Percentiles rank a stretch among this genome's conserved stretches.
Conservation (phyloP, 208 protist species). For the Acanthamoeba lenticulata region DNA sequence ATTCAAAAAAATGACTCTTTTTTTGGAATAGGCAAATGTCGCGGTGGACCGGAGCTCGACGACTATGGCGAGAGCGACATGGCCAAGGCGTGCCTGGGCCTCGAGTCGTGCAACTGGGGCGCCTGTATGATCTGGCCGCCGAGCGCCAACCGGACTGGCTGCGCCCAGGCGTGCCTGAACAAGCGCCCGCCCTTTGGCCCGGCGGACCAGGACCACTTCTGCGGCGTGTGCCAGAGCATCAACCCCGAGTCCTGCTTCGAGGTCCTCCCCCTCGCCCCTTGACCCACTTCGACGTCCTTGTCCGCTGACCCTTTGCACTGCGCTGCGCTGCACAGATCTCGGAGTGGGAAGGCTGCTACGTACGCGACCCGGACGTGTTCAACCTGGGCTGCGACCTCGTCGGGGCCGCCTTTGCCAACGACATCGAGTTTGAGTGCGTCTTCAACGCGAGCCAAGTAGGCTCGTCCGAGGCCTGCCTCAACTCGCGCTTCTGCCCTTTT, state of each 20-base stretch:
- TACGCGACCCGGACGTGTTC: neutral
- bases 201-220: neutral
- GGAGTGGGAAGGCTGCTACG: slow-evolving; percentile 5
- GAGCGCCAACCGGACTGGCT: neutral
- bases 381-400: neutral
- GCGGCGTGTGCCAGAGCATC: neutral
- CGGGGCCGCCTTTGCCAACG: neutral
- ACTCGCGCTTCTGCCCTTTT: neutral
- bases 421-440: neutral
- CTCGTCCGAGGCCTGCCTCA: neutral
- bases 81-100: neutral
- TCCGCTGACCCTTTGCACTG: neutral
- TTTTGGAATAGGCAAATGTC: neutral
- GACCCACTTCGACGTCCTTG: neutral
- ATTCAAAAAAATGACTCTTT: no score
- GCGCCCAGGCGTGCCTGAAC: neutral
- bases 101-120: neutral
- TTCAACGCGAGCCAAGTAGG: neutral
- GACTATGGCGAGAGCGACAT: neutral
- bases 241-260: neutral
- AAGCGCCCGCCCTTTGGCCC: neutral
- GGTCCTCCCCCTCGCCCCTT: neutral
- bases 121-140: neutral
- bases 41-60: neutral
- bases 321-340: neutral